Evolutionary conservation across 805 yeast genomes (phyloP).

Genomic region (Naumovozyma baii): DNA sequence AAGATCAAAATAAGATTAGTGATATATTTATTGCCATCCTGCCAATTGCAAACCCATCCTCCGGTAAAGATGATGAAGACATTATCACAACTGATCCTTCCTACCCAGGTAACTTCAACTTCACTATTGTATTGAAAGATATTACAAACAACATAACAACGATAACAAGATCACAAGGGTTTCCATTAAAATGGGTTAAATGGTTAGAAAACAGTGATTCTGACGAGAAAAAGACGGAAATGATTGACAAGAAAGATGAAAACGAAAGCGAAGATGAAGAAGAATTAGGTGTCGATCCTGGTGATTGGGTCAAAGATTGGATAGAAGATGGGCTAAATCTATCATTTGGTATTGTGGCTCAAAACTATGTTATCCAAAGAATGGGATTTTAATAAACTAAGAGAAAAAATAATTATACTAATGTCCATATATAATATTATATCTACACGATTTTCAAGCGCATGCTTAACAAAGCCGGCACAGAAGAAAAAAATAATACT

Average conservation of each 20-base stretch:
- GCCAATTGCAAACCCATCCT: constrained; percentile 37
- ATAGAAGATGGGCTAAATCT: constrained; percentile 67
- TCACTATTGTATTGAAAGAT: constrained; percentile 69
- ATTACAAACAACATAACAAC: constrained; percentile 66
- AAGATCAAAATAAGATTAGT: constrained; percentile 32
- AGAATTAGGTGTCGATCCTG: constrained; percentile 58
- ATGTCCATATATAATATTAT: too few relatives aligned
- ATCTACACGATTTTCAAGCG: too few relatives aligned
- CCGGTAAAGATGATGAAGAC: constrained; percentile 13
- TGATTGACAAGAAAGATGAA: constrained; percentile 9
- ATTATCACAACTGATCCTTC: constrained; percentile 32
- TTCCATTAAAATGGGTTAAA: constrained; percentile 83
- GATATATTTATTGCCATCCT: constrained; percentile 64
- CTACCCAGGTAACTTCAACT: constrained; percentile 51
- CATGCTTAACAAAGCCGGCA: too few relatives aligned
- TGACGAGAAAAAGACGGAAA: constrained; percentile 3
- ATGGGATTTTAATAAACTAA: constrained; percentile 34
- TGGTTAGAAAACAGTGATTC: constrained; percentile 49
- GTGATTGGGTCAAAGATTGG: constrained; percentile 77
- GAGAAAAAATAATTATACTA: too few relatives aligned
- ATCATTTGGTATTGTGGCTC: constrained; percentile 80
- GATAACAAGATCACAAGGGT: constrained; percentile 74
- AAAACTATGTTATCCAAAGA: constrained; percentile 79
- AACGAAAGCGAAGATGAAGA: constrained; percentile 25
- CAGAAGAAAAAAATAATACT: too few relatives aligned